Evolutionary conservation across 2,329 filamentous ascomycete genomes (phyloP).

Genomic region (Colletotrichum orchidophilum): DNA sequence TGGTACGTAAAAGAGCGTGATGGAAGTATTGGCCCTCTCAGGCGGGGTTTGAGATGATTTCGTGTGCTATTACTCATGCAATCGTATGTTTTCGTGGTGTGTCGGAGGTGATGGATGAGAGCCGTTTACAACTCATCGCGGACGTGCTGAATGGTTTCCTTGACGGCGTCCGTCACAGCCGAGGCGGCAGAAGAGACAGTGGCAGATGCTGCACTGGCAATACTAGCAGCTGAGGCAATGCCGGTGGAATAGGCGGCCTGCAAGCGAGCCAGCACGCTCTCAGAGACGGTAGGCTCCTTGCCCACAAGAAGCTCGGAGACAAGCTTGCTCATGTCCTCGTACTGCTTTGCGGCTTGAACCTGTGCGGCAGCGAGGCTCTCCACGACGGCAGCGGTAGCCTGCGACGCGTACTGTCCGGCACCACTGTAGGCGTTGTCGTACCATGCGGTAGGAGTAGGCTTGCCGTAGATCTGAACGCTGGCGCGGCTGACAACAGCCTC

Average conservation of each 20-base stretch:
- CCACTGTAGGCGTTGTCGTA: conserved; percentile 56
- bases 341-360: conserved; percentile 69
- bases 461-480: conserved; percentile 76
- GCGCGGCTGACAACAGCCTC: conserved; percentile 65
- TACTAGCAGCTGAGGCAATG: conserved; percentile 61
- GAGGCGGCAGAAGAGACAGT: conserved; percentile 33
- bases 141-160: conserved; percentile 46
- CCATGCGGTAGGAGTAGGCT: conserved; percentile 68
- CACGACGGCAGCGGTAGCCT: conserved; percentile 60
- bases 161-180: conserved; percentile 52
- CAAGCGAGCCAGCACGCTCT: conserved; percentile 79
- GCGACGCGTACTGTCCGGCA: conserved; percentile 67
- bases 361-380: conserved; percentile 65
- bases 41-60: conserved; percentile 7
- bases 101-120: neutral
- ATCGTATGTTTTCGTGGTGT: conserved; percentile 24
- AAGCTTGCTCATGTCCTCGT: conserved; percentile 74
- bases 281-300: conserved; percentile 82
- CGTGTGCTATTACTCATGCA: conserved; percentile 32
- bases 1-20: conserved; percentile 30
- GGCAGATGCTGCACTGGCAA: conserved; percentile 46
- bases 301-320: conserved; percentile 81
- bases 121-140: conserved; percentile 53
- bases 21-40: neutral
- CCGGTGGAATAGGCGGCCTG: conserved; percentile 77